A percentile compares a stretch with the other conserved stretches of the same genome.
Conservation (phyloP, 805 yeast genomes). For the Ogataea nonfermentans region DNA sequence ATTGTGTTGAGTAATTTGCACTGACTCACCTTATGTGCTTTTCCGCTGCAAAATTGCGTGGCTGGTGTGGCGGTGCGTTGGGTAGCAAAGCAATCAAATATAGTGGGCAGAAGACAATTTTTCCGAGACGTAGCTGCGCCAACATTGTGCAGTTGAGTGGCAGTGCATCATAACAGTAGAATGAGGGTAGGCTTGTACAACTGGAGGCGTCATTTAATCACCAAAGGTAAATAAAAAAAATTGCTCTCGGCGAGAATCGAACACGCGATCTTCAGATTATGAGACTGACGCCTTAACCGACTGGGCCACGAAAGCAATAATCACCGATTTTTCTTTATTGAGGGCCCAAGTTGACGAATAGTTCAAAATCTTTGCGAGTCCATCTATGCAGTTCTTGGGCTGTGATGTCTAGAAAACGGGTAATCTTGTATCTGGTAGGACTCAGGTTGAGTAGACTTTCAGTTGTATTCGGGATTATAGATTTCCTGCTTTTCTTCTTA, state of each 20-base stretch:
- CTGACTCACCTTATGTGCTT: conserved; percentile 13
- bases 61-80: conserved; percentile 6
- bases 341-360: conserved; percentile 1
- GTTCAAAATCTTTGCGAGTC: conserved; percentile 17
- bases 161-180: too few species aligned
- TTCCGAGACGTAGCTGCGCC: too few species aligned
- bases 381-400: conserved; percentile 4
- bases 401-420: conserved; percentile 6
- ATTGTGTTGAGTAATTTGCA: neutral
- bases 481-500: conserved; percentile 1
- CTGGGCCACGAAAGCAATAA: conserved; percentile 38
- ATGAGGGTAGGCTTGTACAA: too few species aligned
- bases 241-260: conserved; percentile 41
- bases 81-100: conserved; percentile 4
- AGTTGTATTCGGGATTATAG: neutral
- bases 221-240: too few species aligned
- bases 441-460: conserved; percentile 7
- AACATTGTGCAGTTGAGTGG: too few species aligned
- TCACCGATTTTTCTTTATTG: neutral
- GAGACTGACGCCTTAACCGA: conserved; percentile 42
- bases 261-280: conserved; percentile 42
- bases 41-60: conserved; percentile 2
- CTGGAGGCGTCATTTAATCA: too few species aligned
- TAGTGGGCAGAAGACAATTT: neutral
- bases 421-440: conserved; percentile 1